Conservation (phyloP, 441 rosid species). For the Populus hybrid region DNA sequence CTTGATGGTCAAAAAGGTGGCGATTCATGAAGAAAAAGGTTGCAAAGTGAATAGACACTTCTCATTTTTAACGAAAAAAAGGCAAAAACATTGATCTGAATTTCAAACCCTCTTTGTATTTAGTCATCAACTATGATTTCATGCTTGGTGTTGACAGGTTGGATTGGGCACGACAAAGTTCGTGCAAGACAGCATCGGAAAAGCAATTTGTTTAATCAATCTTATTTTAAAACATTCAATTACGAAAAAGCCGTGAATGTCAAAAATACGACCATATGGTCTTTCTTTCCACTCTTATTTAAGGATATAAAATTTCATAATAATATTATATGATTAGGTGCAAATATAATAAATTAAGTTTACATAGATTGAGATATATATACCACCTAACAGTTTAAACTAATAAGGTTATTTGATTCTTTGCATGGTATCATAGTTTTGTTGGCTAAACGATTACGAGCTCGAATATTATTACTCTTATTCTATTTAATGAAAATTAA, state of each 20-base stretch:
- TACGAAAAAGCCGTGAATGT: neutral
- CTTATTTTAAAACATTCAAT: neutral
- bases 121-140: conserved; percentile 53
- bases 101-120: conserved; percentile 21
- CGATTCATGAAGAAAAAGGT: conserved; percentile 30
- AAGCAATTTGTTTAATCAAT: conserved; percentile 1
- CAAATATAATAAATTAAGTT: no score
- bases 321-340: no score
- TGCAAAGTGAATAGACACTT: conserved; percentile 20
- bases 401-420: no score
- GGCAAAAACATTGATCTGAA: neutral
- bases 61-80: conserved; percentile 11
- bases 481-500: no score
- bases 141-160: conserved; percentile 29
- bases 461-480: no score
- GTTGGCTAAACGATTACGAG: rapidly evolving
- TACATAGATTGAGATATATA: no score
- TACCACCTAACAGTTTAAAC: no score
- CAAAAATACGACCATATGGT: neutral
- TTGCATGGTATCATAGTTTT: no score
- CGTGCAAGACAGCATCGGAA: conserved; percentile 15
- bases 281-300: neutral
- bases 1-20: conserved; percentile 54
- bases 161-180: conserved; percentile 11
- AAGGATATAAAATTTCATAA: neutral